Conservation (phyloP, 768 basidiomycete species). For the Mrakia gelida region DNA sequence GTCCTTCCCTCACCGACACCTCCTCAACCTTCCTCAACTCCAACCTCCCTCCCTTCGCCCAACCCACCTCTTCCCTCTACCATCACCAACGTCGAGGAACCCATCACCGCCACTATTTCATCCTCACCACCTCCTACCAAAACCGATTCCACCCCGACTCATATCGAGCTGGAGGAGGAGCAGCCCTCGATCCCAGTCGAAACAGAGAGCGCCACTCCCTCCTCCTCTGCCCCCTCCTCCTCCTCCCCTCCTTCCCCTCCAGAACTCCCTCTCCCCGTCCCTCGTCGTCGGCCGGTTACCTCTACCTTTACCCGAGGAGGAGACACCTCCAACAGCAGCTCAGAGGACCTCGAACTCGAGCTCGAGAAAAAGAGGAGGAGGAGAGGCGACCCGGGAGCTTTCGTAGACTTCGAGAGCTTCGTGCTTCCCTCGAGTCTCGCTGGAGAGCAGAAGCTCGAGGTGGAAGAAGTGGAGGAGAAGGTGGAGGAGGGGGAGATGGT, state of each 20-base stretch:
- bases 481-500: background rate
- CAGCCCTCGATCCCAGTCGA: background rate
- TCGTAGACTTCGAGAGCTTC: conserved; percentile 14
- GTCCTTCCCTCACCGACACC: background rate
- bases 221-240: background rate
- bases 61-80: background rate
- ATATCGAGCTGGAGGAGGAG: background rate
- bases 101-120: background rate
- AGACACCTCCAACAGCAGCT: background rate
- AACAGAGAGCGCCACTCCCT: background rate
- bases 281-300: background rate
- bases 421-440: background rate
- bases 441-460: background rate
- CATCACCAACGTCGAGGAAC: background rate
- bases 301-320: background rate
- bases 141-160: background rate
- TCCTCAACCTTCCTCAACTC: background rate
- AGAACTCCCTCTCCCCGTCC: background rate
- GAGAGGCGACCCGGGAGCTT: background rate
- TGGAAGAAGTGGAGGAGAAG: background rate
- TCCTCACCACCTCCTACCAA: background rate
- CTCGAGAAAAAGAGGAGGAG: conserved; percentile 15
- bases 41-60: background rate
- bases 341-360: background rate
- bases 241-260: background rate